These are phyloP conservation scores for Penicillium cataractarum DNA, from an alignment of 495 filamentous ascomycete species.

Conservation along the genomic window DNA sequence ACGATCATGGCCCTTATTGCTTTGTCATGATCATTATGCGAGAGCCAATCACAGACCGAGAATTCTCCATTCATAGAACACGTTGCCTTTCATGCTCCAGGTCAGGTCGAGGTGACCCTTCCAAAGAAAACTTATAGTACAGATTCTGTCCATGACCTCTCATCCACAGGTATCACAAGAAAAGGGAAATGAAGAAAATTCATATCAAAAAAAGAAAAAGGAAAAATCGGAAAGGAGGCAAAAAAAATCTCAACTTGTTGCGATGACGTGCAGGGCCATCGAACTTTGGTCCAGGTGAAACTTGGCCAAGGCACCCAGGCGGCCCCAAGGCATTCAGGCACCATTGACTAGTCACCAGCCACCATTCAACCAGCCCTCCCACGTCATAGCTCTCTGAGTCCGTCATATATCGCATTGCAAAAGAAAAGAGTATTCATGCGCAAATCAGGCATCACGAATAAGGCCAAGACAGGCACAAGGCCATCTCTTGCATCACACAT, in stretches of 20 bases:
- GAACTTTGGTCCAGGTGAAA: neutral
- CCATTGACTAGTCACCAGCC: neutral
- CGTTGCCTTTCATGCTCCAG: neutral
- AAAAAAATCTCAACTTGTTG: neutral
- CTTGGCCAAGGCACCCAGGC: neutral
- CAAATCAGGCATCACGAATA: neutral
- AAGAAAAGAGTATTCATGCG: neutral
- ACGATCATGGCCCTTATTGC: neutral
- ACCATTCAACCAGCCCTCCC: neutral
- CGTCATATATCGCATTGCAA: neutral
- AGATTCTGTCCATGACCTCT: constrained; percentile 5
- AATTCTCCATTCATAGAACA: constrained; percentile 1
- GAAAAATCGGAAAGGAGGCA: neutral
- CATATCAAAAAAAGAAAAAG: neutral
- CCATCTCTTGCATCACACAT: neutral
- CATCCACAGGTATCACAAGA: constrained; percentile 5
- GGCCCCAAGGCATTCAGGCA: neutral
- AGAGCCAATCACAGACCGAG: neutral
- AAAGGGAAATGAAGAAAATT: neutral
- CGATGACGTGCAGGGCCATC: neutral
- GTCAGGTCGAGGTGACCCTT: neutral
- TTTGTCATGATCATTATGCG: too few species aligned
- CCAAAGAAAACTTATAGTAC: constrained; percentile 6
- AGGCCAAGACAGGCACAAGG: neutral
- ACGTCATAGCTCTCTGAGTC: neutral